Percentiles rank a stretch among this genome's conserved stretches.
phyloP scores from a whole-genome alignment of 805 yeast genomes.

The Hyphopichia homilentoma region DNA sequence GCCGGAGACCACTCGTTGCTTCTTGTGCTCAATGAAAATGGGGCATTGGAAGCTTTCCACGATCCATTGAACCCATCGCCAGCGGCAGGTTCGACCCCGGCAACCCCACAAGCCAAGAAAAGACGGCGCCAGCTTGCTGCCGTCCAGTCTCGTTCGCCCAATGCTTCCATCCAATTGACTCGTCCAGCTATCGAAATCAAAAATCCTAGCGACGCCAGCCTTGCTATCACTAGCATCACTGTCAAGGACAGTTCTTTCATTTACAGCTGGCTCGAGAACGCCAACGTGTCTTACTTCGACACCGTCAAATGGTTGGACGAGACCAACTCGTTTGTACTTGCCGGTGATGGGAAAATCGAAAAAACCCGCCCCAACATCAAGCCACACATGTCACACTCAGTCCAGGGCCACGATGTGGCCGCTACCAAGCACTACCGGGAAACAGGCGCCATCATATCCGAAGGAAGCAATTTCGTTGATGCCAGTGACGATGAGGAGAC shows the following conservation, averaged over 20 bases:
- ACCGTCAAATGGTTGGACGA: slow-evolving; percentile 46
- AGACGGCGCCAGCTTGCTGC: slow-evolving; percentile 40
- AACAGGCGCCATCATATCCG: slow-evolving; percentile 54
- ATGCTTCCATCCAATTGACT: slow-evolving; percentile 41
- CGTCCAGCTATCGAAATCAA: slow-evolving; percentile 43
- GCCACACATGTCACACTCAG: slow-evolving; percentile 38
- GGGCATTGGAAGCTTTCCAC: slow-evolving; percentile 66
- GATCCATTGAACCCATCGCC: slow-evolving; percentile 39
- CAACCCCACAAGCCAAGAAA: slow-evolving; percentile 22
- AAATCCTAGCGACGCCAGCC: slow-evolving; percentile 22
- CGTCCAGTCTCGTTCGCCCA: slow-evolving; percentile 50
- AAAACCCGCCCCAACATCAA: slow-evolving; percentile 41
- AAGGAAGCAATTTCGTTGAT: slow-evolving; percentile 58
- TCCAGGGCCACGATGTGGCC: slow-evolving; percentile 49
- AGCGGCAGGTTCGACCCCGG: slow-evolving; percentile 4
- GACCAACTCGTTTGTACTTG: slow-evolving; percentile 19
- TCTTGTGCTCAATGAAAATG: slow-evolving; percentile 68
- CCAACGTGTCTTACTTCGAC: slow-evolving; percentile 55
- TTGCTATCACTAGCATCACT: slow-evolving; percentile 27
- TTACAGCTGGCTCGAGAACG: slow-evolving; percentile 61
- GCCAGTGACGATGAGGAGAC: slow-evolving; percentile 44
- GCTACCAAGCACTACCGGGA: slow-evolving; percentile 57
- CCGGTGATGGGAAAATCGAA: slow-evolving; percentile 18
- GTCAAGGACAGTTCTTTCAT: slow-evolving; percentile 33
- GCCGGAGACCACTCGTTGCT: slow-evolving; percentile 33